phyloP scores from a whole-genome alignment of 495 filamentous ascomycete species.

The Penicillium crystallinum region DNA sequence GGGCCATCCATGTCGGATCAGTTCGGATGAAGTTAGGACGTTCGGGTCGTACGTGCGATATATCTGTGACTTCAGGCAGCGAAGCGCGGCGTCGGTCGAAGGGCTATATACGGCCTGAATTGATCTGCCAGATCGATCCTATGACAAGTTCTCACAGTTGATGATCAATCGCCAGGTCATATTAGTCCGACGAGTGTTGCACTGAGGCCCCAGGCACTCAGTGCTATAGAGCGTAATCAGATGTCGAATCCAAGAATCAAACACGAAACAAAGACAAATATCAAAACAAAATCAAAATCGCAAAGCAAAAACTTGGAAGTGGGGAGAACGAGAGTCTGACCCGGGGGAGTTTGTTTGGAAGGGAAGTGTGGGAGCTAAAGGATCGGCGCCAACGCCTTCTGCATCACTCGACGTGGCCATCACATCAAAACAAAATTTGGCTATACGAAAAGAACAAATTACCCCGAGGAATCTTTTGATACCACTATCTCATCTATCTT shows the following conservation, averaged over 20 bases:
- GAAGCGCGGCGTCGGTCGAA: background rate
- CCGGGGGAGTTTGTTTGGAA: slow-evolving; percentile 23
- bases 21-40: background rate
- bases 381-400: slow-evolving; percentile 25
- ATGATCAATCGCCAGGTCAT: slow-evolving; percentile 30
- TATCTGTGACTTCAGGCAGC: background rate
- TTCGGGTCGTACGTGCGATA: background rate
- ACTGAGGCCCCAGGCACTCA: slow-evolving; percentile 38
- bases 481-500: background rate
- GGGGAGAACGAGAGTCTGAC: slow-evolving; percentile 8
- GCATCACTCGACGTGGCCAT: slow-evolving; percentile 27
- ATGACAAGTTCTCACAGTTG: slow-evolving; percentile 18
- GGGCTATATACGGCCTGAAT: background rate
- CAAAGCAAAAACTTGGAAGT: background rate
- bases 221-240: slow-evolving; percentile 22
- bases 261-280: background rate
- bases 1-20: slow-evolving; percentile 41
- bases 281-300: background rate
- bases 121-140: slow-evolving; percentile 9
- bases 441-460: background rate
- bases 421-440: slow-evolving; percentile 17
- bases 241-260: background rate
- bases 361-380: slow-evolving; percentile 25
- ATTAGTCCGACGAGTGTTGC: slow-evolving; percentile 29
- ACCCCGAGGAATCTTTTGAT: background rate